Evolutionary conservation across 495 filamentous ascomycete genomes (phyloP).

Genomic region (Aspergillus conjunctus): DNA sequence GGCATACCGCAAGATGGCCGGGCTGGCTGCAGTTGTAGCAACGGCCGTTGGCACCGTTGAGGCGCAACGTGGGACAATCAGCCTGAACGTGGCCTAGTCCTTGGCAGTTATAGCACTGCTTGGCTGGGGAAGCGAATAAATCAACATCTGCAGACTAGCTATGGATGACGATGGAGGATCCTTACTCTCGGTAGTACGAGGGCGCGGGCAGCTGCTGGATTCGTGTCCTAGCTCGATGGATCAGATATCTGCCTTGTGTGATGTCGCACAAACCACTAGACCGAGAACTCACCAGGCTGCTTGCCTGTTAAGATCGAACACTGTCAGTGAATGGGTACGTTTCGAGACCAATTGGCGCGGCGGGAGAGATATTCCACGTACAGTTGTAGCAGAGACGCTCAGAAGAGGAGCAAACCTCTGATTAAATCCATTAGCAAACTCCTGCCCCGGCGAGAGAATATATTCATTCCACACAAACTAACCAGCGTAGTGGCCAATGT

Average conservation of each 20-base stretch:
- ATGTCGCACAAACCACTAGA: conserved; percentile 19
- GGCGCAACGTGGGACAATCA: conserved; percentile 94
- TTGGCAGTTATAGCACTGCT: conserved; percentile 99
- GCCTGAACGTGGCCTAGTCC: conserved; percentile 98
- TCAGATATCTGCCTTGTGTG: conserved; percentile 36
- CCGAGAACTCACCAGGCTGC: conserved; percentile 68
- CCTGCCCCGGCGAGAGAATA: conserved; percentile 2
- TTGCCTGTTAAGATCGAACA: conserved; percentile 58
- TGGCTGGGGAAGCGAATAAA: conserved; percentile 53
- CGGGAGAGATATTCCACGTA: conserved; percentile 46
- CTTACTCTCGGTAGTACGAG: conserved; percentile 91
- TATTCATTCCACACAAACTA: conserved; percentile 34
- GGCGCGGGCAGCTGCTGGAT: conserved; percentile 93
- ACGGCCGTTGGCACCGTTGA: conserved; percentile 82
- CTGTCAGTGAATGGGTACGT: conserved; percentile 28
- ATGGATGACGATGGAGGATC: conserved; percentile 10
- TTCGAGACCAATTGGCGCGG: not conserved
- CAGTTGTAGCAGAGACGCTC: conserved; percentile 99
- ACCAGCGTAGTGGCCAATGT: conserved; percentile 96
- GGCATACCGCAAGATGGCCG: conserved; percentile 80
- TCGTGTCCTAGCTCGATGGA: conserved; percentile 74
- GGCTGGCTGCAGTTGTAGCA: conserved; percentile 96
- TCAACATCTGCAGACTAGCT: conserved; percentile 30
- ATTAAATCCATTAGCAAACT: conserved; percentile 28
- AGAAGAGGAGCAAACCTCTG: conserved; percentile 93